Conservation (phyloP, 1,139 yeast genomes). For the Arxiozyma bovina region DNA sequence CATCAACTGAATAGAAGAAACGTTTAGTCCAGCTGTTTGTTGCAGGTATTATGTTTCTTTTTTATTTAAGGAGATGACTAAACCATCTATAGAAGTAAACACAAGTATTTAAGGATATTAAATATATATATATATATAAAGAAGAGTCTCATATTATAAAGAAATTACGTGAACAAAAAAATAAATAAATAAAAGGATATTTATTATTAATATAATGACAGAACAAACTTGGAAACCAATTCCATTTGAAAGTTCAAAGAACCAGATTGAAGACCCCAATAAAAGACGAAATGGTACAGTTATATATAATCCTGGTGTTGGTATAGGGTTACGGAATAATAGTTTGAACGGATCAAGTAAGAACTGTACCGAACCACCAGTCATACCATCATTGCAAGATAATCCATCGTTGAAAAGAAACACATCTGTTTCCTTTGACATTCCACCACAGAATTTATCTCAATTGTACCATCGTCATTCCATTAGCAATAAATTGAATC, state of each 20-base stretch:
- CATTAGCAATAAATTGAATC: constrained; percentile 32
- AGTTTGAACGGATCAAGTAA: neutral
- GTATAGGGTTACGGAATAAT: neutral
- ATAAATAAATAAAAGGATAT: neutral
- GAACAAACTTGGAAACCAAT: constrained; percentile 2
- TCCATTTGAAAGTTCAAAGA: neutral
- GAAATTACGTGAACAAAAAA: too few relatives aligned
- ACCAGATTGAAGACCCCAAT: neutral
- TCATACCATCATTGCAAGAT: neutral
- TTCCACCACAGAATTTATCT: constrained; percentile 9
- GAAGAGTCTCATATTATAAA: neutral
- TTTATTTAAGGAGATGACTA: too few relatives aligned
- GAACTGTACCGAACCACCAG: neutral
- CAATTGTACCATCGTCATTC: constrained; percentile 39
- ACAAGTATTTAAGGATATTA: neutral
- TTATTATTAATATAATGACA: neutral
- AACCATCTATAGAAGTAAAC: neutral
- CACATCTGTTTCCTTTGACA: constrained; percentile 18
- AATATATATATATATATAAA: too few relatives aligned
- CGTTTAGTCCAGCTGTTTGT: too few relatives aligned
- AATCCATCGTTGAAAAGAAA: constrained; percentile 9
- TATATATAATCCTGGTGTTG: neutral
- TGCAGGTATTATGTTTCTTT: too few relatives aligned
- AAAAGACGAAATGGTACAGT: neutral
- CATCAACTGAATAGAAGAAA: too few relatives aligned